Percentiles rank a stretch among this genome's conserved stretches.
Conservation (phyloP, 176 grass and related monocot species). For the Avena sativa region DNA sequence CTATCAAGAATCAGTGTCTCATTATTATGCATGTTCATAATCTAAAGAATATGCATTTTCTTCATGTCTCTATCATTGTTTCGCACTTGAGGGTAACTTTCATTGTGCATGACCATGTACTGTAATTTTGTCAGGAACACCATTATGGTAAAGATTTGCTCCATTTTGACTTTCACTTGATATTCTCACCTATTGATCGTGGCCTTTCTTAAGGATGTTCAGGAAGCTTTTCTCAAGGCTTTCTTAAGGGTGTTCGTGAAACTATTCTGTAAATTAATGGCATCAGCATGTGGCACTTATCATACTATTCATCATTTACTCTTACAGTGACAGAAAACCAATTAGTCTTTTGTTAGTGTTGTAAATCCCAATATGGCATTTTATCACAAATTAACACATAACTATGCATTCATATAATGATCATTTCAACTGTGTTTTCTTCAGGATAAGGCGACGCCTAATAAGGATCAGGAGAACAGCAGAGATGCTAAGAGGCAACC, state of each 20-base stretch:
- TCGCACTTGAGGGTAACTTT: background rate
- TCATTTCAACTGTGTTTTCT: slow-evolving; percentile 19
- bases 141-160: background rate
- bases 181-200: background rate
- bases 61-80: background rate
- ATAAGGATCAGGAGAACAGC: slow-evolving; percentile 68
- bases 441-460: slow-evolving; percentile 67
- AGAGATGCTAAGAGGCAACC: slow-evolving; percentile 59
- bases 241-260: background rate
- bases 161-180: background rate
- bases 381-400: background rate
- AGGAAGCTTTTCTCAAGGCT: background rate
- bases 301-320: background rate
- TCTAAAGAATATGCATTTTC: background rate
- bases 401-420: slow-evolving; percentile 27
- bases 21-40: slow-evolving; percentile 28
- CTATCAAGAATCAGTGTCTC: background rate
- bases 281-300: background rate
- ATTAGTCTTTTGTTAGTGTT: background rate
- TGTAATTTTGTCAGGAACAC: background rate
- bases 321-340: background rate
- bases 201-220: background rate
- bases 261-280: background rate
- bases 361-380: background rate
- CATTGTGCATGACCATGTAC: slow-evolving; percentile 9